Percentiles rank a stretch among this genome's conserved stretches.
Evolutionary conservation across 2,329 filamentous ascomycete genomes (phyloP).

Genomic region (Epichloe amarillans): DNA sequence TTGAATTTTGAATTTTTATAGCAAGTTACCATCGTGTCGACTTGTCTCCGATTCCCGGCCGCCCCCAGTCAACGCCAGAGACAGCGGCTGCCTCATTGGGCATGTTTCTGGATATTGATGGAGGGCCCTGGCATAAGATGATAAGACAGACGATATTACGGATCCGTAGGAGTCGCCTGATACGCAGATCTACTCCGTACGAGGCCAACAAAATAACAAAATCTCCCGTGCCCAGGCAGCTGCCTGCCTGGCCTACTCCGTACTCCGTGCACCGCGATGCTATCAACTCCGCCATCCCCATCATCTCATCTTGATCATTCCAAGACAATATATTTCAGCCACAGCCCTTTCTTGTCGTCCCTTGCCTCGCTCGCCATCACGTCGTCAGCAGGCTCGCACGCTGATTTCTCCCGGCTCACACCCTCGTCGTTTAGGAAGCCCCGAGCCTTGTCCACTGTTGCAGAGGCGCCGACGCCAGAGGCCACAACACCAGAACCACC

Average conservation of each 20-base stretch:
- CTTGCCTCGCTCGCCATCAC: background rate
- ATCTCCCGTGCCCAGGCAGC: background rate
- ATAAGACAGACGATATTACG: too few relatives aligned
- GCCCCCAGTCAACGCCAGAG: too few relatives aligned
- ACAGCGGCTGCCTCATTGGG: too few relatives aligned
- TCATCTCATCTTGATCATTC: background rate
- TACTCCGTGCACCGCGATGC: background rate
- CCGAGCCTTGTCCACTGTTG: conserved; percentile 1
- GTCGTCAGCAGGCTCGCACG: background rate
- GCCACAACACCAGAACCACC: background rate
- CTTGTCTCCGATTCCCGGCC: too few relatives aligned
- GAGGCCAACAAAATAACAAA: background rate
- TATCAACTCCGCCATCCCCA: background rate
- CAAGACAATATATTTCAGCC: conserved; percentile 2
- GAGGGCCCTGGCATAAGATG: too few relatives aligned
- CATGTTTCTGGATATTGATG: too few relatives aligned
- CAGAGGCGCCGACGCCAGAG: background rate
- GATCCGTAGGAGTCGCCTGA: too few relatives aligned
- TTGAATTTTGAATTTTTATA: too few relatives aligned
- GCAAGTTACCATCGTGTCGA: too few relatives aligned
- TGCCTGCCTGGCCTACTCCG: background rate
- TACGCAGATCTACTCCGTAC: too few relatives aligned
- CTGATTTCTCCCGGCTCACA: background rate
- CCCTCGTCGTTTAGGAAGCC: background rate
- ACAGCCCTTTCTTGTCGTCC: background rate